Conservation (phyloP, 2,329 filamentous ascomycete species). For the Pyrenochaeta sp. region DNA sequence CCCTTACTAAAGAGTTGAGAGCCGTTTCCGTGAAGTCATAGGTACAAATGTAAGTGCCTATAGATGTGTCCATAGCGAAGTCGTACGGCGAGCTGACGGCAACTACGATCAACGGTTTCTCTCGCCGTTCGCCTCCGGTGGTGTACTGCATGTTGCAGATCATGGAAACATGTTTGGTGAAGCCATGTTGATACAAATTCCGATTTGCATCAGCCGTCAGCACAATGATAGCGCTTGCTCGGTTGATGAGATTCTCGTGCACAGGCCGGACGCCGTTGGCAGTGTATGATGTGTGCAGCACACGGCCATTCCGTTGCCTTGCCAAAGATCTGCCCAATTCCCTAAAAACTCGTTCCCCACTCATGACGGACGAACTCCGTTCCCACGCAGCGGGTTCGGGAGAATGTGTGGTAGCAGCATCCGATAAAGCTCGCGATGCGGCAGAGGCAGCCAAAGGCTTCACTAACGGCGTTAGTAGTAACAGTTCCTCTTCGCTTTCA, state of each 20-base stretch:
- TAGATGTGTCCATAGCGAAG: constrained; percentile 89
- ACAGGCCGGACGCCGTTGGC: constrained; percentile 91
- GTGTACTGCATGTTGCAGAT: constrained; percentile 84
- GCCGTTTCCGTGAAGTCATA: constrained; percentile 97
- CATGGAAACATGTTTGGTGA: constrained; percentile 95
- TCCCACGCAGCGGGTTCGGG: constrained; percentile 66
- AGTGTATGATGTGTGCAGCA: constrained; percentile 94
- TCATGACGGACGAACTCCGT: constrained; percentile 75
- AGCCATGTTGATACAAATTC: constrained; percentile 92
- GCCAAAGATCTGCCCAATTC: constrained; percentile 90
- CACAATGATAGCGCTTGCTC: constrained; percentile 87
- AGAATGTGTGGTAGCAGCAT: constrained; percentile 63
- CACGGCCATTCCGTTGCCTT: constrained; percentile 81
- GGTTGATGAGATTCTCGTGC: constrained; percentile 90
- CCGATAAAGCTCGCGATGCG: constrained; percentile 74
- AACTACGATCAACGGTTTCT: constrained; percentile 90
- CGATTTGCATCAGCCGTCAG: constrained; percentile 93
- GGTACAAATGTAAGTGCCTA: constrained; percentile 92
- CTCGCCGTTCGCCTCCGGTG: constrained; percentile 72
- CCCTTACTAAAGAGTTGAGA: constrained; percentile 82
- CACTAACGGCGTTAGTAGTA: constrained; percentile 86
- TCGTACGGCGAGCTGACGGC: constrained; percentile 96
- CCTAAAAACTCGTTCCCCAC: constrained; percentile 89
- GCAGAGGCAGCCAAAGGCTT: constrained; percentile 92
- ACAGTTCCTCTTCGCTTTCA: constrained; percentile 85